Evolutionary conservation across 2,329 filamentous ascomycete species (phyloP), one percentile per base, ranked within the genome.

Genomic region (Aspergillus sp.): DNA sequence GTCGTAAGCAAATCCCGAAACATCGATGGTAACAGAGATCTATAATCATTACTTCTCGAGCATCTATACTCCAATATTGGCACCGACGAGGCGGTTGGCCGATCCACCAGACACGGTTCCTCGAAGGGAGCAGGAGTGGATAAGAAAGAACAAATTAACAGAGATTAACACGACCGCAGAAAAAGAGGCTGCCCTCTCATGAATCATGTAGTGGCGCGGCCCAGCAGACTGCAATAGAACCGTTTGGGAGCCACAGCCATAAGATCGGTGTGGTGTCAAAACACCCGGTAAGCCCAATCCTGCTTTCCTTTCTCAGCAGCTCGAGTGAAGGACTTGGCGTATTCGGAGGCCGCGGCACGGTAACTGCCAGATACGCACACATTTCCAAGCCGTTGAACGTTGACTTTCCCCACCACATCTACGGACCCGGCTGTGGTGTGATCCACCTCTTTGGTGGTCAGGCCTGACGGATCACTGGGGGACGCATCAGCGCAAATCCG

Each of bases 401-500:
- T 55, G 41, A 17, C 25, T 30, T 59, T 60, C 57, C 57, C 57
- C 59, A 64, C 59, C 54, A 19, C 30, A 63, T 62, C 59, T 59
- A 59, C 59, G 62, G 62, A 59, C 54, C 62, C 59, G 57, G 44
- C 30, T 55, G 50, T 59, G 54, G 59, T 58, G 42, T 47, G 57
- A 58, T 62, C 62, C 62, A 64, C 62, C 39, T 59, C 41, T 36
- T 38, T 57, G 59, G 50, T 59, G 57, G 53, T 55, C 54, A 55
- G 55, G 44, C 59, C 56, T 56, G 54, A 54, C 41, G 60, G 53
- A 53, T 53, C 36, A 39, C 25, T 25, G 52, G 36, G 41, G 42
- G 56, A 39, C 30, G 39, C 54, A 59, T 47, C 50, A 48, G 48
- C 57, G 54, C 42, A 47, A 57, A 30, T 55, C 25, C 32, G 19